Evolutionary conservation across 495 filamentous ascomycete genomes (phyloP).

Genomic region (Lichenothelia convexa): DNA sequence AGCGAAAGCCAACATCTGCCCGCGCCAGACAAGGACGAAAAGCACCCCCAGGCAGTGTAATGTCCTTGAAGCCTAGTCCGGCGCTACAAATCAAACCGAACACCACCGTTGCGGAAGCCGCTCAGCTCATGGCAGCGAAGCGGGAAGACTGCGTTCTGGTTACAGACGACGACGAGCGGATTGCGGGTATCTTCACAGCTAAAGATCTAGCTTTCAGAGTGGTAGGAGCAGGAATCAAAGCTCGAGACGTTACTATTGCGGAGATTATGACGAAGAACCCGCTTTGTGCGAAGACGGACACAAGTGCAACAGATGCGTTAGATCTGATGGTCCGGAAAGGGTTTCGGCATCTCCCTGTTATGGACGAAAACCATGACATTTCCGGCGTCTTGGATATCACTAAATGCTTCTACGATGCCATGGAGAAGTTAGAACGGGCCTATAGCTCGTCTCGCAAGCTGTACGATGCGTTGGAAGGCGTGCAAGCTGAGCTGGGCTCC

Average conservation of each 20-base stretch:
- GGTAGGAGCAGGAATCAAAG: constrained; percentile 82
- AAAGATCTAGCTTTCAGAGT: constrained; percentile 98
- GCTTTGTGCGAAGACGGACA: constrained; percentile 89
- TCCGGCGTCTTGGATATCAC: constrained; percentile 97
- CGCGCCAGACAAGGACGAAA: constrained; percentile 73
- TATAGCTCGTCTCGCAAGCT: constrained; percentile 92
- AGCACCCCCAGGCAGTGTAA: constrained; percentile 86
- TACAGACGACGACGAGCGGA: constrained; percentile 93
- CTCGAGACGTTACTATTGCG: constrained; percentile 73
- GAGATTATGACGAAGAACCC: constrained; percentile 99
- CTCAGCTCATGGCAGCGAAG: constrained; percentile 98
- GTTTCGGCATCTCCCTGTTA: constrained; percentile 92
- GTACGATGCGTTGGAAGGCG: constrained; percentile 92
- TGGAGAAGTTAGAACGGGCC: constrained; percentile 96
- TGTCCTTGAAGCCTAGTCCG: constrained; percentile 83
- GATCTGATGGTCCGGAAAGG: constrained; percentile 97
- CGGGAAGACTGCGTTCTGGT: constrained; percentile 97
- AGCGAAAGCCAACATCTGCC: constrained; percentile 67
- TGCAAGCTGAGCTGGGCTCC: constrained; percentile 93
- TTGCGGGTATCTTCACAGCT: constrained; percentile 95
- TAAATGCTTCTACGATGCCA: constrained; percentile 98
- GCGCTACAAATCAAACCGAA: constrained; percentile 95
- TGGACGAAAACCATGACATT: constrained; percentile 99
- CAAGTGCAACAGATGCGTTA: constrained; percentile 89
- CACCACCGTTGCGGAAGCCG: constrained; percentile 88